Evolutionary conservation across 2,329 filamentous ascomycete species (phyloP), one percentile per base, ranked within the genome.

Genomic region (Arthrinium phaeospermum): DNA sequence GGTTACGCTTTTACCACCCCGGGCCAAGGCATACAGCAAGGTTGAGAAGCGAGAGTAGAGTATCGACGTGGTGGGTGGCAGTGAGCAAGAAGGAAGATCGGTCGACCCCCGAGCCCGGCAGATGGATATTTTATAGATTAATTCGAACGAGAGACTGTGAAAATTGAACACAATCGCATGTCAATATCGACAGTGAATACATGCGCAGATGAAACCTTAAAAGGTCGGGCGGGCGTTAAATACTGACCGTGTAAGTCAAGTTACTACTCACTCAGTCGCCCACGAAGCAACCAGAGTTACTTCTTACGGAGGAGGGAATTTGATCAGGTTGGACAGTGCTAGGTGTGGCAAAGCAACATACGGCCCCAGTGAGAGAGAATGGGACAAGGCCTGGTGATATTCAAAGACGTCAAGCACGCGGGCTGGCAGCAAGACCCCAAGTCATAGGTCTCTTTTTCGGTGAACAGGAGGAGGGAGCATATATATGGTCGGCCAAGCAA

Each of bases 321-420:
- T n/a, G 19, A 64, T n/a, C 19, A 64, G 34, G 30, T 24, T 8
- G 57, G 57, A 14, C 7, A n/a, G 57, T 22, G 4, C 7, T n/a
- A n/a, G 37, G 57, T 64, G 57, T 41, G 34, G 57, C 57, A 41
- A 41, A 64, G 34, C 57, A 13, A 12, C 22, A 12, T 64, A 24
- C 3, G 53, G 16, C 57, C 34, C 57, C 34, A 13, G 57, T 5
- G 30, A 37, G 30, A 19, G 53, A 7, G 27, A 22, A 61, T 41
- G 34, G 57, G 30, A 41, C 57, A 41, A 41, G 57, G 57, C 57
- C 57, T 64, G 34, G 57, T 64, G 57, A 64, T 64, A 64, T 41
- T n/a, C 4, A 7, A 64, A 61, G 30, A 37, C 19, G 22, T n/a
- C 30, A 41, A 64, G 22, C 57, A 64, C 34, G 57, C 30, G 57